phyloP scores from a whole-genome alignment of 1,284 basidiomycete species.

The Cutaneotrichosporon daszewskae region DNA sequence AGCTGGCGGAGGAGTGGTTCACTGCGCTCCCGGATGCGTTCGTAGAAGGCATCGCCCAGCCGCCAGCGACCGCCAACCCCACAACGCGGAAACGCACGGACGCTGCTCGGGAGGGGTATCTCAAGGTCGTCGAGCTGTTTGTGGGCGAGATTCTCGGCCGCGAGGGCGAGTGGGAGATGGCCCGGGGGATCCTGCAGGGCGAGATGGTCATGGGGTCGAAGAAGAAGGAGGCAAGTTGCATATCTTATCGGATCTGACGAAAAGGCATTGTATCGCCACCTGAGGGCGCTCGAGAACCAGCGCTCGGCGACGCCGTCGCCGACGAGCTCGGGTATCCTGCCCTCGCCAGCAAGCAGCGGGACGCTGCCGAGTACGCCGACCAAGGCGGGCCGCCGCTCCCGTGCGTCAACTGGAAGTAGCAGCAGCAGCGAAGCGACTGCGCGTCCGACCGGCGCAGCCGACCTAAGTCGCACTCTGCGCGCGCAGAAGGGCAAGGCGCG shows the following conservation, averaged over 20 bases:
- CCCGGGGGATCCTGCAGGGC: slow-evolving; percentile 37
- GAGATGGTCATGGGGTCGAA: slow-evolving; percentile 38
- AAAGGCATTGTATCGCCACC: slow-evolving; percentile 36
- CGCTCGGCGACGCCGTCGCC: slow-evolving; percentile 16
- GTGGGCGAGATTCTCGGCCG: slow-evolving; percentile 39
- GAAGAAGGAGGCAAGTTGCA: slow-evolving; percentile 38
- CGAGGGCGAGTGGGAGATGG: slow-evolving; percentile 46
- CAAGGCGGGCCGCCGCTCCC: slow-evolving; percentile 1
- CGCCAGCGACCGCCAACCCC: slow-evolving; percentile 1
- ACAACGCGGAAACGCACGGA: slow-evolving; percentile 25
- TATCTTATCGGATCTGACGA: neutral
- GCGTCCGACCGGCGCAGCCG: slow-evolving; percentile 1
- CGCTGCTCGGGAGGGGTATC: slow-evolving; percentile 36
- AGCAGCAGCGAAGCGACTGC: slow-evolving; percentile 15
- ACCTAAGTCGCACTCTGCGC: neutral
- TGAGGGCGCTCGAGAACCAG: slow-evolving; percentile 24
- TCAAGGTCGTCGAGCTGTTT: slow-evolving; percentile 43
- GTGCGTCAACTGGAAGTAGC: slow-evolving; percentile 1
- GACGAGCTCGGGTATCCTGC: slow-evolving; percentile 19
- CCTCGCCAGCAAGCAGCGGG: slow-evolving; percentile 24
- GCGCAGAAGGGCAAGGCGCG: slow-evolving; percentile 9
- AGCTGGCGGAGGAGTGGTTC: slow-evolving; percentile 35
- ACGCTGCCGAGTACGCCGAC: slow-evolving; percentile 13
- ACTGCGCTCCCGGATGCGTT: slow-evolving; percentile 29
- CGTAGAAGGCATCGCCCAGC: slow-evolving; percentile 24